A percentile compares a stretch with the other conserved stretches of the same genome.
phyloP scores from a whole-genome alignment of 306 rosid species.

The Pyrus bretschneideri region DNA sequence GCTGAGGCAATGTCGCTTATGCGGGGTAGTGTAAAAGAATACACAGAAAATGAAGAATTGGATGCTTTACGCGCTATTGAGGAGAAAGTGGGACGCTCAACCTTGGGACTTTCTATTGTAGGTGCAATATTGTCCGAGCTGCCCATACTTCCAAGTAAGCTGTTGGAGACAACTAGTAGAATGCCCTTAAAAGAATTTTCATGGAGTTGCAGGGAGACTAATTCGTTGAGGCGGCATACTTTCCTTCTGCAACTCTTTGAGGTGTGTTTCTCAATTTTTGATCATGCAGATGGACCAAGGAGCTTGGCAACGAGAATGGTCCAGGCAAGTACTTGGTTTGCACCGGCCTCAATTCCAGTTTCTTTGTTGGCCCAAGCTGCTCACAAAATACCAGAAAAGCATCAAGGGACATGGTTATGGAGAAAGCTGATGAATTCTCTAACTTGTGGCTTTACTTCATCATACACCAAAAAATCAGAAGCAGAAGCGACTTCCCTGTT shows the following conservation, averaged over 20 bases:
- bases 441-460: slow-evolving; percentile 53
- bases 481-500: slow-evolving; percentile 79
- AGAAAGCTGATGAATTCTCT: slow-evolving; percentile 40
- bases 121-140: slow-evolving; percentile 74
- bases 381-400: slow-evolving; percentile 58
- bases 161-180: slow-evolving; percentile 72
- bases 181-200: slow-evolving; percentile 73
- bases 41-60: slow-evolving; percentile 45
- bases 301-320: slow-evolving; percentile 87
- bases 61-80: slow-evolving; percentile 76
- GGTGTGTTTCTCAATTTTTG: slow-evolving; percentile 87
- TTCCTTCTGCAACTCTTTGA: slow-evolving; percentile 75
- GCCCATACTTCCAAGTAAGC: slow-evolving; percentile 72
- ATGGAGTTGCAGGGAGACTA: slow-evolving; percentile 58
- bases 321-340: slow-evolving; percentile 82
- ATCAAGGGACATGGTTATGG: slow-evolving; percentile 39
- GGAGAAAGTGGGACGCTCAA: slow-evolving; percentile 67
- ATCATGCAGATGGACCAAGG: slow-evolving; percentile 82
- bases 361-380: slow-evolving; percentile 60
- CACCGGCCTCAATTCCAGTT: slow-evolving; percentile 62
- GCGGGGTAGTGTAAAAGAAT: slow-evolving; percentile 60
- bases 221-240: slow-evolving; percentile 42
- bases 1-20: slow-evolving; percentile 75
- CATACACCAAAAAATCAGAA: slow-evolving; percentile 58
- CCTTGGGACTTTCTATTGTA: slow-evolving; percentile 67